Evolutionary conservation across 2,329 filamentous ascomycete species (phyloP), one percentile per base, ranked within the genome.

Genomic region (Claviceps quebecensis): DNA sequence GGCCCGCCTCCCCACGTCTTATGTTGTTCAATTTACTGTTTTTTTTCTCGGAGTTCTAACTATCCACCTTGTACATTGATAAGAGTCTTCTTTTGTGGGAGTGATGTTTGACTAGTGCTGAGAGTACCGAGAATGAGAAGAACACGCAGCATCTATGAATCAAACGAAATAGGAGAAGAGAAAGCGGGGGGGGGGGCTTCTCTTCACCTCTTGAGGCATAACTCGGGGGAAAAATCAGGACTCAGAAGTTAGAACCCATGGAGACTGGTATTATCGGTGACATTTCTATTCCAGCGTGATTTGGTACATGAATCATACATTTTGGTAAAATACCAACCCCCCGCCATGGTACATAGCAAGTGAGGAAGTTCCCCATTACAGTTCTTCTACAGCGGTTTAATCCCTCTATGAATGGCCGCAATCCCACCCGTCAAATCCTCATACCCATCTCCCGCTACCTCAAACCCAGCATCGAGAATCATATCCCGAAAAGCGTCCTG

Each of bases 391-490:
- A 78, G 54, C 5, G 80, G 90, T 75, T 98, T 98, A 62, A 98
- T 84, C 8, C 91, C 93, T 74, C 90, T 95, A 65, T 98, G 94
- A 57, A 98, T 94, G 50, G 90, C 90, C 4, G 93, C 93, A 64
- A 98, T 89, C 0, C 93, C 93, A 44, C 87, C 83, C 0, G 87
- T 96, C 63, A 98, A 67, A 66, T 98, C 84, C 72, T 97, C 90
- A 69, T 86, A 98, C 0, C 87, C 87, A 49, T 80, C 69, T 1
- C 86, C 89, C 1, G 86, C 88, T 44, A 95, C 81, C 56, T 86
- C 72, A 63, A 98, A 98, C 1, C 91, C 91, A 3, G 87, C 91
- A 26, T 83, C 78, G 58, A 78, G 67, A 61, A 95, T 93, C 86
- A 95, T 89, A 37, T 80, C 76, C 57, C 83, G 78, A 63, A 95